These are phyloP conservation scores for Corylus americana DNA, from an alignment of 306 rosid genomes.

Conservation along the genomic window DNA sequence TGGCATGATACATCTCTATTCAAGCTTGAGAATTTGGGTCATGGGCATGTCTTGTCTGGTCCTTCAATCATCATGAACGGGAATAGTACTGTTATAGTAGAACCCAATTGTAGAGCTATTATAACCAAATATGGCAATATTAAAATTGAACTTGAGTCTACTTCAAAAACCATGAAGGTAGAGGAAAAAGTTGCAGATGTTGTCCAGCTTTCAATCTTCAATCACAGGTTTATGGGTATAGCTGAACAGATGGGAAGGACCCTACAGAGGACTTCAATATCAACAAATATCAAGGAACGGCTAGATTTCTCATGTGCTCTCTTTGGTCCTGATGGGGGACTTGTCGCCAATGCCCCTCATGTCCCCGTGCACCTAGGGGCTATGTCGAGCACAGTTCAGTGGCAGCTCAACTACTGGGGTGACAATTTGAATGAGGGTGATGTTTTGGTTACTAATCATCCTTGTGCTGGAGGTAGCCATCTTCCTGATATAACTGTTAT, in stretches of 20 bases:
- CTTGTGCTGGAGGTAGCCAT: constrained; percentile 97
- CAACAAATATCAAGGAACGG: constrained; percentile 91
- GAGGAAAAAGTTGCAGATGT: constrained; percentile 78
- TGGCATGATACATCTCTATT: constrained; percentile 83
- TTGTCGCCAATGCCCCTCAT: constrained; percentile 97
- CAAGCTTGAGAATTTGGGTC: constrained; percentile 80
- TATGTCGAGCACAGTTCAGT: constrained; percentile 87
- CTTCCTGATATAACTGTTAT: constrained; percentile 93
- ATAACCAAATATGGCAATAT: constrained; percentile 78
- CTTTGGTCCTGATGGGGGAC: constrained; percentile 90
- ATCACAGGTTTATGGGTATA: constrained; percentile 96
- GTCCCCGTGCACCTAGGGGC: constrained; percentile 95
- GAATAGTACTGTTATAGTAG: constrained; percentile 88
- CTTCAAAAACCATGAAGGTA: constrained; percentile 42
- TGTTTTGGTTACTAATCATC: constrained; percentile 92
- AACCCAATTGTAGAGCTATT: constrained; percentile 75
- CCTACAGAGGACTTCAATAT: constrained; percentile 92
- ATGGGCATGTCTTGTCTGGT: constrained; percentile 60
- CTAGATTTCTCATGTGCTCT: constrained; percentile 97
- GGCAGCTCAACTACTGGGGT: constrained; percentile 85
- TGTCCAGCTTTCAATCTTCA: constrained; percentile 91
- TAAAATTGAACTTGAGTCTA: constrained; percentile 72
- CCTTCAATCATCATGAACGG: constrained; percentile 95
- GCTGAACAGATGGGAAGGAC: constrained; percentile 99
- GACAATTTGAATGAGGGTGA: constrained; percentile 82